Base-by-base conservation (phyloP, 2,329 filamentous ascomycete species). In the Uncinocarpus reesii region DNA sequence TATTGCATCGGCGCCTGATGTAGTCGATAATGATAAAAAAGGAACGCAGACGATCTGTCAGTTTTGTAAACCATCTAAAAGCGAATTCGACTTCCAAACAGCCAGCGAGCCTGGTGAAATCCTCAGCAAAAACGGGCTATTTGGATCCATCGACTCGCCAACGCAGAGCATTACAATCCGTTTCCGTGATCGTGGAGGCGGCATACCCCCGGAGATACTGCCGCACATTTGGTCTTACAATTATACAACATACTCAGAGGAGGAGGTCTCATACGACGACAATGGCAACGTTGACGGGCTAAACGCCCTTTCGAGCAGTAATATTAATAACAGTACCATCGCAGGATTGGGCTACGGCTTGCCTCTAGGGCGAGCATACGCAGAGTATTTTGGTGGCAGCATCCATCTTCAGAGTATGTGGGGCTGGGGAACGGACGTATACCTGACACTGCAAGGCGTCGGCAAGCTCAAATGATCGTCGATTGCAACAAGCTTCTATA, bases 341-440 rank as follows among this genome's bases (percentile, higher is more conserved):
- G 92, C 92, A 0, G 92, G 92, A 0, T 67, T 98, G 42, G 92
- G 92, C 1, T 98, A 98, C 63, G 92, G 92, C 0, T 64, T 98
- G 53, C 92, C 92, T 1, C 68, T 98, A 18, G 88, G 88, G 46
- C 77, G 92, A 53, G 90, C 92, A 0, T 98, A 98, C 62, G 92
- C 92, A 0, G 90, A 98, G 70, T 98, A 96, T 60, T 98, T 98
- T 71, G 92, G 92, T 1, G 92, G 92, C 0, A 89, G 89, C 2
- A 92, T 98, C 50, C 82, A 82, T 3, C 82, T 98, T n/a, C 90
- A 98, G 73, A 95, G 87, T 63, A 68, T 96, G 40, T 92, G 87
- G 71, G 90, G 92, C 3, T 98, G 92, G 92, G 92, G 81, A 0
- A 81, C 79, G 2, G 79, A 83, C 67, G 78, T 81, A 1, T 83